Evolutionary conservation across 352 stramenopile species (phyloP), one percentile per base, ranked within the genome.

Genomic region (Globisporangium ultimum): DNA sequence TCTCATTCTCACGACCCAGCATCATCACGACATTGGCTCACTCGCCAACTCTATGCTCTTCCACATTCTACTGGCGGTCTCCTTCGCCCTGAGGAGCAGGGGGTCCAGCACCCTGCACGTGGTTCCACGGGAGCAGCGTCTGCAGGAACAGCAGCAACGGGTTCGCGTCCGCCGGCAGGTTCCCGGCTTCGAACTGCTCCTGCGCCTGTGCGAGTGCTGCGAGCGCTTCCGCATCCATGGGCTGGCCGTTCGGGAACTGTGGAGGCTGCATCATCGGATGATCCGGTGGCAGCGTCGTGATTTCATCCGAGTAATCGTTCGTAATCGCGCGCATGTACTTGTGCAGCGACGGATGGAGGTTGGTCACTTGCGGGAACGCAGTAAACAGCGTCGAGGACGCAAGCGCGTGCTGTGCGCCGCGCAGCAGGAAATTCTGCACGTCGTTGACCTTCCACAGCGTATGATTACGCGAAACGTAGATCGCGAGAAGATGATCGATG

Each of bases 391-490:
- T 64, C 5, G 78, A 63, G 10, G 72, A 89, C 2, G 68, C 80
- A 42, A 89, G 64, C 17, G 85, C 83, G 21, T 88, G 76, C 45
- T 91, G 72, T 6, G 85, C 85, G 43, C 74, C 74, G 24, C 72
- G 68, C 9, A 92, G 66, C 24, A 95, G 61, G 54, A 95, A 92
- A 15, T 21, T 55, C 60, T 93, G 82, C 38, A 82, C 76, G 38
- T 90, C 81, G 43, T 89, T 86, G 34, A 93, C 81, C 64, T 95
- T 95, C 85, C 85, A 95, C 2, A 95, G 58, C 41, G 81, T 81
- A 55, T 76, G 64, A 63, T 92, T 89, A 53, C 85, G 84, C 46
- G 74, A 79, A 12, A 92, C 75, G 67, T 95, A 95, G 48, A 95
- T 95, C 55, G 80, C 65, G 41, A 95, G 68, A 60, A 95, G 64